phyloP scores from a whole-genome alignment of 2,329 filamentous ascomycete species.

The Xenosphaeropsis pyriputrescens region DNA sequence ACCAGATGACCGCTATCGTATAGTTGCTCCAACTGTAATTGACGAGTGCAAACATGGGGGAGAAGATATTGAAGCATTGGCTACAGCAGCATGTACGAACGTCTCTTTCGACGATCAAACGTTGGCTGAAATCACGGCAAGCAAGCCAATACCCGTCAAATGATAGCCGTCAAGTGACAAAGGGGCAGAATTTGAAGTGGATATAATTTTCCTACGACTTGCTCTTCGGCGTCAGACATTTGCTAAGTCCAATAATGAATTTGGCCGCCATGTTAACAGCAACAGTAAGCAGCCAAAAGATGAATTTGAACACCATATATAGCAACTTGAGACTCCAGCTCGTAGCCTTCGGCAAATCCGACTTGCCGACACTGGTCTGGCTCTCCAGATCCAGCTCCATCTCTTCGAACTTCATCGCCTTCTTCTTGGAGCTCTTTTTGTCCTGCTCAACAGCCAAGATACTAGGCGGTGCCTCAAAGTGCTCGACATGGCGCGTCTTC shows the following conservation, averaged over 20 bases:
- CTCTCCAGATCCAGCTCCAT: slow-evolving; percentile 51
- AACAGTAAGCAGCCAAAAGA: slow-evolving; percentile 42
- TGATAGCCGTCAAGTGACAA: too few relatives aligned
- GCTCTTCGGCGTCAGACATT: slow-evolving; percentile 24
- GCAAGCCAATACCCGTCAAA: too few relatives aligned
- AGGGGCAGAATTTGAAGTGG: too few relatives aligned
- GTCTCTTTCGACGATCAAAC: too few relatives aligned
- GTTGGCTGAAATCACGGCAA: too few relatives aligned
- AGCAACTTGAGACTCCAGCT: slow-evolving; percentile 34
- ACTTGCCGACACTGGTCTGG: slow-evolving; percentile 24
- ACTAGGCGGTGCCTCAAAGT: slow-evolving; percentile 42
- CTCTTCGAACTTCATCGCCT: slow-evolving; percentile 32
- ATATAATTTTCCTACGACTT: too few relatives aligned
- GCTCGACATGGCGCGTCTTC: slow-evolving; percentile 31
- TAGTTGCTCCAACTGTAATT: too few relatives aligned
- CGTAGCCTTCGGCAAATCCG: slow-evolving; percentile 31
- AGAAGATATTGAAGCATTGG: too few relatives aligned
- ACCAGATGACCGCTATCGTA: too few relatives aligned
- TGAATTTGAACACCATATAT: slow-evolving; percentile 37
- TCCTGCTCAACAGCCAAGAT: slow-evolving; percentile 2
- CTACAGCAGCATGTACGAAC: too few relatives aligned
- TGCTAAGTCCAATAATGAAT: slow-evolving; percentile 34
- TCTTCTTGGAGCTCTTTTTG: slow-evolving; percentile 13
- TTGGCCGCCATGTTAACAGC: slow-evolving; percentile 35
- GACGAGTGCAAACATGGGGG: too few relatives aligned